Conservation (phyloP, 345 rosid species). For the Odontarrhena argentea region DNA sequence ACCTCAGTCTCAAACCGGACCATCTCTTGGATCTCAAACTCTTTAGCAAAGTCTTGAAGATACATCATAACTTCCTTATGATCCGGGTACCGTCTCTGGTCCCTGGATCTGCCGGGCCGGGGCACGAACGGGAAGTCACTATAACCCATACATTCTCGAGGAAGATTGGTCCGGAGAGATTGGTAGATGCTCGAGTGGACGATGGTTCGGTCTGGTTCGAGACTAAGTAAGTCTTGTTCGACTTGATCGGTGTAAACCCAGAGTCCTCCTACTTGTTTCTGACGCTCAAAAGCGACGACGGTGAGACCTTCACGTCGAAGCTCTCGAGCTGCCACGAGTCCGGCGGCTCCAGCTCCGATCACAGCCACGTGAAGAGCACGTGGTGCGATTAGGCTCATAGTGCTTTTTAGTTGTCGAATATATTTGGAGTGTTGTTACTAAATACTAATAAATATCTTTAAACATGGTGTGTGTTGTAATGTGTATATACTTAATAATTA, state of each 20-base stretch:
- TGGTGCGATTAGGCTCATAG: not conserved
- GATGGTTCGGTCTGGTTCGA: slow-evolving; percentile 59
- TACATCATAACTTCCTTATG: slow-evolving; percentile 73
- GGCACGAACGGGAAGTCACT: slow-evolving; percentile 68
- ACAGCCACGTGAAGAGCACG: slow-evolving; percentile 65
- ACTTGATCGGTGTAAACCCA: slow-evolving; percentile 72
- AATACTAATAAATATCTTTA: no score
- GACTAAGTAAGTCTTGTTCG: slow-evolving; percentile 73
- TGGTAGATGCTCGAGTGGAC: slow-evolving; percentile 72
- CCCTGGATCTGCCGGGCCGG: slow-evolving; percentile 44
- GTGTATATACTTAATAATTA: not conserved
- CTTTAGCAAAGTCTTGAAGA: slow-evolving; percentile 66
- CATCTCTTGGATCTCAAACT: slow-evolving; percentile 66
- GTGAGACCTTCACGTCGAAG: slow-evolving; percentile 77
- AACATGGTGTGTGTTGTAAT: no score
- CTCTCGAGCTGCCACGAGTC: slow-evolving; percentile 80
- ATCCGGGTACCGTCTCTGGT: slow-evolving; percentile 74
- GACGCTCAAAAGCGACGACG: slow-evolving; percentile 74
- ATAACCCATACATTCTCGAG: slow-evolving; percentile 89
- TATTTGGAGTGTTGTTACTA: not conserved
- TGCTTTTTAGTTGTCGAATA: not conserved
- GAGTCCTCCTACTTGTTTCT: slow-evolving; percentile 66
- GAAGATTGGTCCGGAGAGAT: slow-evolving; percentile 86
- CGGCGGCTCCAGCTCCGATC: slow-evolving; percentile 90
- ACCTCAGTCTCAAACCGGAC: slow-evolving; percentile 71